phyloP scores from a whole-genome alignment of 164 flowering plant genomes.

The Vitis rupestris region DNA sequence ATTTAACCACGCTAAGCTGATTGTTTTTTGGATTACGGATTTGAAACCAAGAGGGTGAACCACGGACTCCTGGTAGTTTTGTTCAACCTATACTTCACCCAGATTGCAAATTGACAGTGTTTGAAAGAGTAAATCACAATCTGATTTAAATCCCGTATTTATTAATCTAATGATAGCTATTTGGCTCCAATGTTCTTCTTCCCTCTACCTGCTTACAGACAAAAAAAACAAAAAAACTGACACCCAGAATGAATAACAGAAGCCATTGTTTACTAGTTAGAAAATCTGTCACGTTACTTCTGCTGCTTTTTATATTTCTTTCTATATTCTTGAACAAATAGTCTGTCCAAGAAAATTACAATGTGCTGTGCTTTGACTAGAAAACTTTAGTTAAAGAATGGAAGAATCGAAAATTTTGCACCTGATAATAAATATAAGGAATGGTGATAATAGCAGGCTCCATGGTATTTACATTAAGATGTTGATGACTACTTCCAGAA shows the following conservation, averaged over 20 bases:
- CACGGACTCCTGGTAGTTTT: too few relatives aligned
- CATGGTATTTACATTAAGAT: constrained; percentile 23
- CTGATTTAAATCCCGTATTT: neutral
- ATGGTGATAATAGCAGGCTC: constrained; percentile 13
- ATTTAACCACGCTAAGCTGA: too few relatives aligned
- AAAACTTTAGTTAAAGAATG: constrained; percentile 1
- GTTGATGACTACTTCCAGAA: neutral
- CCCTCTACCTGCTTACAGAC: neutral
- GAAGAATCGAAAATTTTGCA: neutral
- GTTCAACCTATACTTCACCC: too few relatives aligned
- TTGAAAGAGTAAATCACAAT: too few relatives aligned
- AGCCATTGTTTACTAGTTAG: neutral
- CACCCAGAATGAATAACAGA: too few relatives aligned
- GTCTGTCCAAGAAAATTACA: constrained; percentile 15
- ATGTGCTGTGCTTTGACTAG: constrained; percentile 1
- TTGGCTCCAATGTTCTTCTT: neutral
- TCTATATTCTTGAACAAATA: constrained; percentile 5
- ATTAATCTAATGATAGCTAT: neutral
- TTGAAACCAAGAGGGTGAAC: too few relatives aligned
- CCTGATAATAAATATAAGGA: neutral
- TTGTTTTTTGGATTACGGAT: too few relatives aligned
- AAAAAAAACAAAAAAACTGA: neutral
- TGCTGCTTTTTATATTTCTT: constrained; percentile 7
- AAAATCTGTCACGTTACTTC: neutral
- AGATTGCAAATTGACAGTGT: too few relatives aligned